These are phyloP conservation scores for Flaveria brownii DNA, from an alignment of 129 eudicot species.

Conservation along the genomic window DNA sequence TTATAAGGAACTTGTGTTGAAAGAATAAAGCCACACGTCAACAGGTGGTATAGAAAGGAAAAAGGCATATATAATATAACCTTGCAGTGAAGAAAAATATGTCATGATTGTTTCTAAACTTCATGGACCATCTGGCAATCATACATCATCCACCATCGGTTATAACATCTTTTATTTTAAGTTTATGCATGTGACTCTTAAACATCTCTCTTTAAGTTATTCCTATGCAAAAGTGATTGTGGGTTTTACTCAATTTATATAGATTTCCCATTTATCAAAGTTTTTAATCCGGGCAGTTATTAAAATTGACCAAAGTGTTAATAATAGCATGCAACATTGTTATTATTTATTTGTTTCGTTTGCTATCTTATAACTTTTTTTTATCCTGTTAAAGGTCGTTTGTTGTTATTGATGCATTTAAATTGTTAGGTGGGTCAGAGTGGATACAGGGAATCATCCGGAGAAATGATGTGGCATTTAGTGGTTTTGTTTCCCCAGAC, in stretches of 20 bases:
- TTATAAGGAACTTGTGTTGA: conserved; percentile 31
- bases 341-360: neutral
- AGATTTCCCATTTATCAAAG: too few relatives aligned
- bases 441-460: too few relatives aligned
- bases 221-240: too few relatives aligned
- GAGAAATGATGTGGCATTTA: too few relatives aligned
- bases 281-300: neutral
- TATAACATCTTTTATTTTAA: neutral
- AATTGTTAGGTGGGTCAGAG: too few relatives aligned
- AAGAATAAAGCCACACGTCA: conserved; percentile 31
- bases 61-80: conserved; percentile 29
- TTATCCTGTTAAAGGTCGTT: too few relatives aligned
- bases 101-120: conserved; percentile 33
- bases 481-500: too few relatives aligned
- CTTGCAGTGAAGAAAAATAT: conserved; percentile 35
- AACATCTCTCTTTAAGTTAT: neutral
- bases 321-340: neutral
- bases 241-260: too few relatives aligned
- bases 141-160: neutral
- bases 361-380: too few relatives aligned
- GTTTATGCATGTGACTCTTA: neutral
- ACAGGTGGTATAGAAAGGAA: conserved; percentile 30
- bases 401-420: too few relatives aligned
- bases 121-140: conserved; percentile 23
- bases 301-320: neutral